phyloP scores from a whole-genome alignment of 306 rosid genomes.

The Castanea mollissima region DNA sequence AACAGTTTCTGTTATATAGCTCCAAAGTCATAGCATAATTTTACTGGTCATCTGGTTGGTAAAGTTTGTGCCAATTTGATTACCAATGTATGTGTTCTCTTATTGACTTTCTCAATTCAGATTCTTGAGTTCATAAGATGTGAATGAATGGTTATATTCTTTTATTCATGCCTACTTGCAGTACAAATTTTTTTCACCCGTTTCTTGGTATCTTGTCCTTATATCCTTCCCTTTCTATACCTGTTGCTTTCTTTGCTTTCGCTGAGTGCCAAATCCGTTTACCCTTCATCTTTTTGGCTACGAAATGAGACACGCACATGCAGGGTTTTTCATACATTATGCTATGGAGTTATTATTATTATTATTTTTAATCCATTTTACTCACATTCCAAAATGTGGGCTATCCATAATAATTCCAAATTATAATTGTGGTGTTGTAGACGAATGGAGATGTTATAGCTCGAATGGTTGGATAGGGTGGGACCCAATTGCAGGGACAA shows the following conservation, averaged over 20 bases:
- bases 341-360: too few relatives aligned
- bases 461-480: not conserved
- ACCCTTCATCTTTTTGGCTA: not conserved
- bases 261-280: not conserved
- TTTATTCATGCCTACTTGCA: constrained; percentile 32
- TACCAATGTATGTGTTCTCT: constrained; percentile 18
- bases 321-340: not conserved
- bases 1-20: constrained; percentile 26
- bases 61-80: not conserved
- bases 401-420: not conserved
- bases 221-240: not conserved
- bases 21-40: constrained; percentile 16
- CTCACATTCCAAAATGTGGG: constrained; percentile 1
- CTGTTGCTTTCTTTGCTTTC: not conserved
- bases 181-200: not conserved
- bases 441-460: constrained; percentile 8
- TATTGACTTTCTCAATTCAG: constrained; percentile 19
- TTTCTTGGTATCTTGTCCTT: not conserved
- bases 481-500: constrained; percentile 14
- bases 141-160: constrained; percentile 56
- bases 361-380: not conserved
- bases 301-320: not conserved
- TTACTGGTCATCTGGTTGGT: constrained; percentile 15
- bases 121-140: constrained; percentile 47
- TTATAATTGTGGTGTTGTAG: constrained; percentile 8